Evolutionary conservation across 1,139 yeast genomes (phyloP).

Genomic region (Suhomyces kunorum): DNA sequence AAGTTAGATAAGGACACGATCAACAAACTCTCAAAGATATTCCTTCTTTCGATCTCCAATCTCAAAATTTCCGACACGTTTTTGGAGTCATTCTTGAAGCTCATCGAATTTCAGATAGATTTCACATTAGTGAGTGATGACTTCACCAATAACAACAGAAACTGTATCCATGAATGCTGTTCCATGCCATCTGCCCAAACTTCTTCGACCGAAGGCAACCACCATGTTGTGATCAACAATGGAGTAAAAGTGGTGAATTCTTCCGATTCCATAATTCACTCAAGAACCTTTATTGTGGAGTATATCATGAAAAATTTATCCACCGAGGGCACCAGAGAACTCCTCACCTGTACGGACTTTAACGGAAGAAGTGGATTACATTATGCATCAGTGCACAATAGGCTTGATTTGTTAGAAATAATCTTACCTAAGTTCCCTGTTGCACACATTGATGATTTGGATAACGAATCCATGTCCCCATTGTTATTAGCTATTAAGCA

Average conservation of each 20-base stretch:
- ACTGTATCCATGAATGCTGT: conserved; percentile 48
- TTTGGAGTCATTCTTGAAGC: conserved; percentile 45
- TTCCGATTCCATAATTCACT: conserved; percentile 44
- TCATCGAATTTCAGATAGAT: conserved; percentile 47
- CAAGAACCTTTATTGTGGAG: conserved; percentile 41
- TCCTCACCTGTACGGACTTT: conserved; percentile 51
- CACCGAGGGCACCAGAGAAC: conserved; percentile 20
- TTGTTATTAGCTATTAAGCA: conserved; percentile 75
- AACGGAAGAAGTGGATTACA: conserved; percentile 86
- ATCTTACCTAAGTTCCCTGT: conserved; percentile 44
- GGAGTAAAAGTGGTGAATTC: conserved; percentile 48
- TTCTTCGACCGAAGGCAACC: conserved; percentile 32
- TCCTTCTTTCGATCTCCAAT: conserved; percentile 61
- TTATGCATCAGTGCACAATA: conserved; percentile 76
- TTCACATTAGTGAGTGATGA: conserved; percentile 40
- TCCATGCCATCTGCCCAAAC: conserved; percentile 37
- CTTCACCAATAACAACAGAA: conserved; percentile 44
- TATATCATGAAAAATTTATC: conserved; percentile 32
- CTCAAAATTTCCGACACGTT: conserved; percentile 51
- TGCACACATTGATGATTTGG: conserved; percentile 51
- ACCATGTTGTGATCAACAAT: conserved; percentile 42
- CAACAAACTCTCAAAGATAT: conserved; percentile 60
- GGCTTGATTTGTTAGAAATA: conserved; percentile 54
- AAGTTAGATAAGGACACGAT: conserved; percentile 19
- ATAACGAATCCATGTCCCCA: conserved; percentile 79